Conservation (phyloP, 495 filamentous ascomycete genomes). For the Stereocaulon alpinum region DNA sequence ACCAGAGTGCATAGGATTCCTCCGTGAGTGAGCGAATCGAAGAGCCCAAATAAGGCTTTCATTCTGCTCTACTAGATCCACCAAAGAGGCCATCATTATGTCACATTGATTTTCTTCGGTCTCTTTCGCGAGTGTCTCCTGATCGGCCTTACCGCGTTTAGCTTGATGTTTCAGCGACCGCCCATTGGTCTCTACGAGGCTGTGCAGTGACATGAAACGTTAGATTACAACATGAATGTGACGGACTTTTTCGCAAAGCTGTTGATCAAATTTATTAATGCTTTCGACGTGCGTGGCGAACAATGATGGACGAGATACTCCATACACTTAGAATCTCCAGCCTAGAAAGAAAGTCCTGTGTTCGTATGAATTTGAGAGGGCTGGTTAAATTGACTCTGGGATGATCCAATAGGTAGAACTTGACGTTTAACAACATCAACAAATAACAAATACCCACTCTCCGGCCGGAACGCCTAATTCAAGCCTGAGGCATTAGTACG, state of each 20-base stretch:
- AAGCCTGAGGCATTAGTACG: too few relatives aligned
- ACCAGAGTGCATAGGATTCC: neutral
- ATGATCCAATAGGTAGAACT: too few relatives aligned
- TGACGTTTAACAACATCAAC: too few relatives aligned
- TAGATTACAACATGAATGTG: neutral
- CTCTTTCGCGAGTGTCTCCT: neutral
- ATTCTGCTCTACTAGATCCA: neutral
- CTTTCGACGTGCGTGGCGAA: too few relatives aligned
- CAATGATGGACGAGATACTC: too few relatives aligned
- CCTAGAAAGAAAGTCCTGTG: too few relatives aligned
- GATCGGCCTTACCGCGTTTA: slow-evolving; percentile 1
- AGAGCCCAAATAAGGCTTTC: neutral
- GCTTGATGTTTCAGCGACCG: slow-evolving; percentile 8
- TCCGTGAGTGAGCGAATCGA: neutral
- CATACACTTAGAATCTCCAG: too few relatives aligned
- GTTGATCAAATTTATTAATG: neutral
- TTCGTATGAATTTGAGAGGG: too few relatives aligned
- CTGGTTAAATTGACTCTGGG: too few relatives aligned
- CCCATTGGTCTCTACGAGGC: slow-evolving; percentile 3
- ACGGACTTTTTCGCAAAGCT: neutral
- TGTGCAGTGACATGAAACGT: neutral
- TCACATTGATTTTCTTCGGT: neutral
- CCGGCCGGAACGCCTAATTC: too few relatives aligned
- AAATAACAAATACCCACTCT: too few relatives aligned
- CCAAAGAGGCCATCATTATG: neutral